Evolutionary conservation across 768 basidiomycete genomes (phyloP), one percentile per base, ranked within the genome.

Genomic region (Podaxis rugospora): DNA sequence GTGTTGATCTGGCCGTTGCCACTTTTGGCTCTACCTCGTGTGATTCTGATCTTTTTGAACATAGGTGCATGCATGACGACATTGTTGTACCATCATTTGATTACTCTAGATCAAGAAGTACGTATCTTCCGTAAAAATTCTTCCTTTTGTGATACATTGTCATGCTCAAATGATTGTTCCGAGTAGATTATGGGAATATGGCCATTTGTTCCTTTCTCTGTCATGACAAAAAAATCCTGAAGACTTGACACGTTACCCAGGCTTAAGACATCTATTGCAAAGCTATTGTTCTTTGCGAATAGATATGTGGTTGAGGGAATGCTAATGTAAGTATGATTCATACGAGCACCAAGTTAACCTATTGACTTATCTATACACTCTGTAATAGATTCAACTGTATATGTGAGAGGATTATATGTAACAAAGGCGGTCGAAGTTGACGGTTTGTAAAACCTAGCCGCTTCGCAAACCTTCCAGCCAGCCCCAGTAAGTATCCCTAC

Each of bases 321-420:
- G 57, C 62, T 72, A 4, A 44, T 72, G 71, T 72, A 60, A 35
- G 68, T 67, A 2, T 32, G 18, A 28, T 16, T 32, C 25, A 18
- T 21, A 25, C 47, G 13, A 5, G 16, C 42, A 0, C 7, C n/a
- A 1, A 49, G n/a, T 25, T 25, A 57, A 9, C 32, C 27, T 21
- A 23, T 4, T 37, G n/a, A 25, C 39, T 46, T 14, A n/a, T 14
- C 42, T 1, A 3, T 9, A 9, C 9, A 11, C 6, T 6, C 16
- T n/a, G 49, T n/a, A 55, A 28, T 27, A 71, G 70, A n/a, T 71
- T 71, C 55, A 69, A 70, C 59, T 71, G 70, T 47, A 69, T 71
- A 32, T 67, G 70, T 71, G 59, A 36, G 65, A 27, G 5, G 13
- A 7, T 37, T 49, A 23, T 16, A 11, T 27, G 5, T 1, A 49